Percentiles rank a stretch among this genome's conserved stretches.
Evolutionary conservation across 2,329 filamentous ascomycete genomes (phyloP).

Genomic region (Zasmidium cellare): DNA sequence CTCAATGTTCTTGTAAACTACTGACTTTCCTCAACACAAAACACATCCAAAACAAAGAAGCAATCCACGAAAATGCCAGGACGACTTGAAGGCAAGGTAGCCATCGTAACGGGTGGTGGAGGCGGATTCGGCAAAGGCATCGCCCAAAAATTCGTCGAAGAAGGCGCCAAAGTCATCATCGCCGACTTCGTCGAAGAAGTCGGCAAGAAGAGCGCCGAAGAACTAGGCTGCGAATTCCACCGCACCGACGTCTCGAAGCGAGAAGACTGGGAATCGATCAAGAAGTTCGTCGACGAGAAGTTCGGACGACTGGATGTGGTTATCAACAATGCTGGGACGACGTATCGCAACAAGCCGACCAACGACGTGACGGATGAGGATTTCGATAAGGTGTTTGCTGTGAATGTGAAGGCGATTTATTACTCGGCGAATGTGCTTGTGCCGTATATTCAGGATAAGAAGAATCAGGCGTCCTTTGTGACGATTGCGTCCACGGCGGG

Average conservation of each 20-base stretch:
- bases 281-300: conserved; percentile 47
- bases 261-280: conserved; percentile 55
- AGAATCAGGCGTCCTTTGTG: conserved; percentile 61
- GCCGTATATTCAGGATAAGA: conserved; percentile 60
- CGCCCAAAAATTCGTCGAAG: conserved; percentile 57
- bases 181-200: conserved; percentile 60
- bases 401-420: conserved; percentile 70
- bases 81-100: conserved; percentile 24
- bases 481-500: conserved; percentile 67
- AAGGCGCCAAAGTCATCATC: conserved; percentile 63
- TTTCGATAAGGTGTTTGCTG: conserved; percentile 65
- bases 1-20: not conserved
- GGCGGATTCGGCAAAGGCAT: conserved; percentile 67
- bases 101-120: conserved; percentile 60
- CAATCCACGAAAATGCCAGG: conserved; percentile 15
- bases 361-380: conserved; percentile 64
- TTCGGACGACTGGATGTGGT: conserved; percentile 59
- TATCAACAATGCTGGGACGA: conserved; percentile 62
- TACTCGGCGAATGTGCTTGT: conserved; percentile 60
- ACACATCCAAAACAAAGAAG: not conserved
- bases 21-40: not conserved
- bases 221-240: conserved; percentile 46
- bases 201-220: conserved; percentile 53
- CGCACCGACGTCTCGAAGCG: conserved; percentile 55
- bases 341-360: conserved; percentile 63